Percentiles rank a stretch among this genome's conserved stretches.
Conservation (phyloP, 495 filamentous ascomycete species). For the Hypoxylon crocopeplum region DNA sequence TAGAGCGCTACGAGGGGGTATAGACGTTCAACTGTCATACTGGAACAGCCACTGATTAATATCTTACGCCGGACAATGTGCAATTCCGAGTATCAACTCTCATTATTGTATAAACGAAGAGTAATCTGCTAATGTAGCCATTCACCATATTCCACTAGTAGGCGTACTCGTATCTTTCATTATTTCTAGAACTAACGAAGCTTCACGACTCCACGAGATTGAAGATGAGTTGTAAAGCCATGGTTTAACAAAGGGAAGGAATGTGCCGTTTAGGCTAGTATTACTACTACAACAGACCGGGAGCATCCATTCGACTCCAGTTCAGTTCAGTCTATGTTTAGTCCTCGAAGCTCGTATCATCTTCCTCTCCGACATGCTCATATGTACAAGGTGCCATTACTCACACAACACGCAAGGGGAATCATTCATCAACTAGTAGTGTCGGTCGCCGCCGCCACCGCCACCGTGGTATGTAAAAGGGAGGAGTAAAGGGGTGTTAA, state of each 20-base stretch:
- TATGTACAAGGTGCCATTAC: constrained; percentile 34
- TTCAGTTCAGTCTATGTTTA: constrained; percentile 7
- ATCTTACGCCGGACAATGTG: no score
- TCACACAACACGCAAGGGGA: constrained; percentile 5
- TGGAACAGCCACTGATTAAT: no score
- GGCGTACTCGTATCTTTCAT: no score
- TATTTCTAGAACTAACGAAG: no score
- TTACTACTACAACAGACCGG: constrained; percentile 32
- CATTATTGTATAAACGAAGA: no score
- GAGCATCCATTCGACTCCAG: constrained; percentile 8
- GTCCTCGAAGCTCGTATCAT: constrained; percentile 20
- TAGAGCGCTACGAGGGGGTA: no score
- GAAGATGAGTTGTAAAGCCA: background rate
- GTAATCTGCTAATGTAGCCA: no score
- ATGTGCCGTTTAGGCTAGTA: constrained; percentile 34
- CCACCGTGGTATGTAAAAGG: background rate
- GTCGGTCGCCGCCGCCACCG: constrained; percentile 1
- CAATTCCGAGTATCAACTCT: no score
- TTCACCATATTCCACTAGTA: no score
- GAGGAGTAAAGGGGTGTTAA: constrained; percentile 6
- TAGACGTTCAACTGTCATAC: no score
- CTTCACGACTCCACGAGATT: no score
- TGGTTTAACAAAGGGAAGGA: constrained; percentile 34
- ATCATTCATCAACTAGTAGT: constrained; percentile 24
- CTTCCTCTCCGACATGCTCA: background rate